Percentiles rank a stretch among this genome's conserved stretches.
Evolutionary conservation across 2,329 filamentous ascomycete species (phyloP).

Genomic region (Alternaria triticina): DNA sequence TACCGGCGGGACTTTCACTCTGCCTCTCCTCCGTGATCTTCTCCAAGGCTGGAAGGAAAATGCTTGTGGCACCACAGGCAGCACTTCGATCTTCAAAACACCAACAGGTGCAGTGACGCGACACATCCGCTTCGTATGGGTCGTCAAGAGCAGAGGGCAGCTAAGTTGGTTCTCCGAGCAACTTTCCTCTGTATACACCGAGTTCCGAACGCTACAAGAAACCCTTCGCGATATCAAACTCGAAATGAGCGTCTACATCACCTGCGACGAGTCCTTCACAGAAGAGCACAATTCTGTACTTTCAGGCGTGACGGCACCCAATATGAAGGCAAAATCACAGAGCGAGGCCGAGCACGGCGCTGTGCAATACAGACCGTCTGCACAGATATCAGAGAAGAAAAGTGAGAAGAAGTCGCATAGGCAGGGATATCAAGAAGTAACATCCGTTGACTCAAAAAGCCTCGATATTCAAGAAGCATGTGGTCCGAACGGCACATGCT

Average conservation of each 20-base stretch:
- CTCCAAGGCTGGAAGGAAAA: slow-evolving; percentile 54
- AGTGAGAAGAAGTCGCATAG: slow-evolving; percentile 19
- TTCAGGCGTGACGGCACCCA: slow-evolving; percentile 29
- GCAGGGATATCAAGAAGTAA: slow-evolving; percentile 31
- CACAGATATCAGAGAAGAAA: slow-evolving; percentile 9
- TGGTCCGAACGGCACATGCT: slow-evolving; percentile 50
- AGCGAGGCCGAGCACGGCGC: slow-evolving; percentile 16
- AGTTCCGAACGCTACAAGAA: slow-evolving; percentile 51
- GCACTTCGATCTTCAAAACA: slow-evolving; percentile 23
- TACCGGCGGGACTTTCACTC: slow-evolving; percentile 65
- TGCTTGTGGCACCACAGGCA: slow-evolving; percentile 4
- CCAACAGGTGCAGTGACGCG: slow-evolving; percentile 52
- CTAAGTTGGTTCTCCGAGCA: slow-evolving; percentile 61
- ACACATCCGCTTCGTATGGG: slow-evolving; percentile 63
- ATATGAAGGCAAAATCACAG: background rate
- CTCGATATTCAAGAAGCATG: slow-evolving; percentile 31
- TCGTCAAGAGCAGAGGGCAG: slow-evolving; percentile 62
- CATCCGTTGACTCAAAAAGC: slow-evolving; percentile 7
- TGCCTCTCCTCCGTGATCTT: slow-evolving; percentile 64
- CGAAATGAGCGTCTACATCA: slow-evolving; percentile 62
- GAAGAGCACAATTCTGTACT: slow-evolving; percentile 48
- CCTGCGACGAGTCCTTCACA: slow-evolving; percentile 58
- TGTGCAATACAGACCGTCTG: slow-evolving; percentile 26
- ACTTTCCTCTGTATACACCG: slow-evolving; percentile 53
- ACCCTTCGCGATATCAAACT: slow-evolving; percentile 51